Percentiles rank a stretch among this genome's conserved stretches.
Evolutionary conservation across 140 eudicot species (phyloP).

Genomic region (Oenanthe javanica): DNA sequence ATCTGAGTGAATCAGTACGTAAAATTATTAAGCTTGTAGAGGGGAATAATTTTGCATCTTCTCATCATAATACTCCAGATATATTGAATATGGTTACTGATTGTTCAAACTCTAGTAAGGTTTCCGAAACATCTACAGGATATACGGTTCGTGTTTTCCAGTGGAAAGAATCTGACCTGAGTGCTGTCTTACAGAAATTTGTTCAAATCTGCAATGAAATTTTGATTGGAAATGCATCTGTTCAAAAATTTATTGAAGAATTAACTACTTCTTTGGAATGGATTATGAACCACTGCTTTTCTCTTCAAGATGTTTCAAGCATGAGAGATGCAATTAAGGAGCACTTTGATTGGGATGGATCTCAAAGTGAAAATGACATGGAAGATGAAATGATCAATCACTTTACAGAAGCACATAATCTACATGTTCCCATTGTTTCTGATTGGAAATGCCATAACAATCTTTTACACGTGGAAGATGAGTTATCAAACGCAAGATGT

Average conservation of each 20-base stretch:
- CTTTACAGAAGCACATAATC: slow-evolving; percentile 32
- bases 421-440: slow-evolving; percentile 25
- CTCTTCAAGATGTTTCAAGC: slow-evolving; percentile 83
- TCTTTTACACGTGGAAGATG: slow-evolving; percentile 25
- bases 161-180: slow-evolving; percentile 69
- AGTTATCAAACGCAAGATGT: slow-evolving; percentile 25
- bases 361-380: slow-evolving; percentile 51
- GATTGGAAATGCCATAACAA: slow-evolving; percentile 26
- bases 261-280: slow-evolving; percentile 62
- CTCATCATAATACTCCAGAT: slow-evolving; percentile 18
- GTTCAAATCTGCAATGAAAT: slow-evolving; percentile 42
- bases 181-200: slow-evolving; percentile 39
- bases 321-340: slow-evolving; percentile 66
- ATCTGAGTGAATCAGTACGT: slow-evolving; percentile 34
- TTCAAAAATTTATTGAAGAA: slow-evolving; percentile 51
- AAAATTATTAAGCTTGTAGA: slow-evolving; percentile 57
- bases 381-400: slow-evolving; percentile 38
- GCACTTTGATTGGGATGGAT: slow-evolving; percentile 75
- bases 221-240: slow-evolving; percentile 37
- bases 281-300: slow-evolving; percentile 85
- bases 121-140: slow-evolving; percentile 41
- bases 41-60: slow-evolving; percentile 44
- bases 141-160: slow-evolving; percentile 68
- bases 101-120: slow-evolving; percentile 24
- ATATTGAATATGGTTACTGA: slow-evolving; percentile 19